Conservation (phyloP, 306 rosid species). For the Inga oerstediana region DNA sequence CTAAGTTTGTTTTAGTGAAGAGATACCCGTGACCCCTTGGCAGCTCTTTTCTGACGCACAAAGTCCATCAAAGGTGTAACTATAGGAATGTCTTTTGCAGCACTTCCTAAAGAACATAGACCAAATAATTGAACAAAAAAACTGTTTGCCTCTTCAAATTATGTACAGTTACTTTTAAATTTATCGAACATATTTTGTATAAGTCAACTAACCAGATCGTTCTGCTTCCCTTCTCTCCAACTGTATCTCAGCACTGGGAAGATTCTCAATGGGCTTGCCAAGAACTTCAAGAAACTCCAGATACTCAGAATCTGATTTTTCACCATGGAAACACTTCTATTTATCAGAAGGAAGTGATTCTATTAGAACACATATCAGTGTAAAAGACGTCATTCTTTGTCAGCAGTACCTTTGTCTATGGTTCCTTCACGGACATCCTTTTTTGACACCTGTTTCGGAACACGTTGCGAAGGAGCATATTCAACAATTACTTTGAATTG, state of each 20-base stretch:
- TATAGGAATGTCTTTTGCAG: constrained; percentile 60
- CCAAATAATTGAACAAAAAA: constrained; percentile 6
- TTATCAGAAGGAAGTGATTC: constrained; percentile 46
- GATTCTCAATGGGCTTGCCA: constrained; percentile 76
- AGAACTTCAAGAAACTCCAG: constrained; percentile 71
- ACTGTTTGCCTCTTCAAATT: constrained; percentile 4
- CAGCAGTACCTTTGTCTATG: constrained; percentile 55
- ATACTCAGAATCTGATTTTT: constrained; percentile 73
- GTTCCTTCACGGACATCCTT: constrained; percentile 78
- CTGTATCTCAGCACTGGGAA: constrained; percentile 83
- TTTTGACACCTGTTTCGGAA: constrained; percentile 63
- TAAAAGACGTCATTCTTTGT: constrained; percentile 16
- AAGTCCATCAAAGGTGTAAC: constrained; percentile 84
- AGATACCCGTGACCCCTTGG: constrained; percentile 72
- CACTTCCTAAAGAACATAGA: constrained; percentile 44
- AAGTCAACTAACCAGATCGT: constrained; percentile 61
- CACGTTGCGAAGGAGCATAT: constrained; percentile 81
- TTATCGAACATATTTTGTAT: constrained; percentile 9
- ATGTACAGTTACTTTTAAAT: neutral
- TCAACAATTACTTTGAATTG: constrained; percentile 72
- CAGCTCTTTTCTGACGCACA: constrained; percentile 80
- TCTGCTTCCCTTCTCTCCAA: constrained; percentile 81
- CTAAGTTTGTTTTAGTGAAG: constrained; percentile 1
- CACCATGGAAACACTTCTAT: constrained; percentile 46
- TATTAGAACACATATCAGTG: constrained; percentile 15